These are phyloP conservation scores for Aspergillus quadricinctus DNA, from an alignment of 2,329 filamentous ascomycete genomes.

Conservation along the genomic window DNA sequence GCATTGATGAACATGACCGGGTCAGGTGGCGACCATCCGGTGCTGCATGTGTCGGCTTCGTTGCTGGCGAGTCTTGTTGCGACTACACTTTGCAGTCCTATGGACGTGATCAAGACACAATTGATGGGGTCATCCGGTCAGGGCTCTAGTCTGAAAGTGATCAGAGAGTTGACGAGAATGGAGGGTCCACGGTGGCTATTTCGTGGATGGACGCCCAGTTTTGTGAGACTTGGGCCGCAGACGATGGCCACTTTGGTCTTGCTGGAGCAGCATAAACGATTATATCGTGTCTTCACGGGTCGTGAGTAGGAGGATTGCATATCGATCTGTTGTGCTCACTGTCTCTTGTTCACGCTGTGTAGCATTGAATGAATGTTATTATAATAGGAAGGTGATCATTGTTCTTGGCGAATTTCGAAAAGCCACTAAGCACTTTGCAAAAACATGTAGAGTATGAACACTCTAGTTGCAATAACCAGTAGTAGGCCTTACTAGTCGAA, in stretches of 20 bases:
- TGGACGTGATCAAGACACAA: slow-evolving; percentile 85
- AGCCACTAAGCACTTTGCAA: no score
- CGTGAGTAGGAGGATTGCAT: no score
- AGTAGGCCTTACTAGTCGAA: neutral
- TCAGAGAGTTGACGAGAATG: slow-evolving; percentile 62
- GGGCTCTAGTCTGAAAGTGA: slow-evolving; percentile 52
- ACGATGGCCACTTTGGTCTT: slow-evolving; percentile 85
- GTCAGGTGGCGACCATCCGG: slow-evolving; percentile 62
- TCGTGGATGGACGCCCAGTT: slow-evolving; percentile 79
- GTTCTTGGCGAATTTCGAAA: no score
- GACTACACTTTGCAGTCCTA: slow-evolving; percentile 77
- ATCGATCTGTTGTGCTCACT: no score
- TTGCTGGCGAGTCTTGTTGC: slow-evolving; percentile 78
- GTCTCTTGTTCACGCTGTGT: no score
- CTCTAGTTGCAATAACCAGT: slow-evolving; percentile 15
- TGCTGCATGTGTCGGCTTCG: slow-evolving; percentile 72
- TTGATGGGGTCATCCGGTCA: slow-evolving; percentile 61
- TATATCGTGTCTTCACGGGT: slow-evolving; percentile 49
- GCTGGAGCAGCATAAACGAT: slow-evolving; percentile 78
- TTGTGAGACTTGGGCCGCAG: slow-evolving; percentile 60
- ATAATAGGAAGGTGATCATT: no score
- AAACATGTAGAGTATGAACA: no score
- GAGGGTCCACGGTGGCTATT: slow-evolving; percentile 83
- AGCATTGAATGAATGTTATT: no score
- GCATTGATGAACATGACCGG: slow-evolving; percentile 62